These are phyloP conservation scores for Macrocystidia cucumis DNA, from an alignment of 1,284 basidiomycete genomes.

Conservation along the genomic window DNA sequence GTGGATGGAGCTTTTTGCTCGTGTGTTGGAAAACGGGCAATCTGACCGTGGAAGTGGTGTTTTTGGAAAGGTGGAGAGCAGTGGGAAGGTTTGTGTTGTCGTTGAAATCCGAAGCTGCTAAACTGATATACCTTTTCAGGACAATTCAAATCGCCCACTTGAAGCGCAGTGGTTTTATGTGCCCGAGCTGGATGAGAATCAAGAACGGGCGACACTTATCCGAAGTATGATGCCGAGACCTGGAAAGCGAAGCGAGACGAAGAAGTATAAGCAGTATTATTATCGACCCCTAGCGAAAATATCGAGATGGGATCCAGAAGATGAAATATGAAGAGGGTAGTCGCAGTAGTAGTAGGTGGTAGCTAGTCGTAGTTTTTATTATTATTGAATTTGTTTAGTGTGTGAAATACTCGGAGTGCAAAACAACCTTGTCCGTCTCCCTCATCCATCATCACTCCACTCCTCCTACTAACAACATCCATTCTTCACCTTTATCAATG, in stretches of 20 bases:
- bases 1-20: slow-evolving; percentile 41
- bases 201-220: slow-evolving; percentile 58
- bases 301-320: slow-evolving; percentile 57
- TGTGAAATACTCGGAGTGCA: no score
- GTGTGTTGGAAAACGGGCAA: slow-evolving; percentile 45
- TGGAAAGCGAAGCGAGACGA: slow-evolving; percentile 65
- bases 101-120: neutral
- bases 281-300: slow-evolving; percentile 60
- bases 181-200: slow-evolving; percentile 60
- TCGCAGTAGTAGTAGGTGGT: neutral
- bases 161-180: slow-evolving; percentile 75
- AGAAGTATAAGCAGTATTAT: slow-evolving; percentile 78
- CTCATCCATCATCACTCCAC: neutral
- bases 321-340: slow-evolving; percentile 29
- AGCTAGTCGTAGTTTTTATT: neutral
- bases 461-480: neutral
- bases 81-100: slow-evolving; percentile 37
- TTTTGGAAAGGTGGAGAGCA: slow-evolving; percentile 65
- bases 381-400: no score
- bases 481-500: neutral
- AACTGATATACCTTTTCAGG: slow-evolving; percentile 22
- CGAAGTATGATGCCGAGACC: slow-evolving; percentile 66
- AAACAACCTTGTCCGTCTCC: no score
- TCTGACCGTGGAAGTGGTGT: slow-evolving; percentile 41
- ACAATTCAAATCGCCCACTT: slow-evolving; percentile 39